phyloP scores from a whole-genome alignment of 805 yeast species.

The Teunomyces stri region DNA sequence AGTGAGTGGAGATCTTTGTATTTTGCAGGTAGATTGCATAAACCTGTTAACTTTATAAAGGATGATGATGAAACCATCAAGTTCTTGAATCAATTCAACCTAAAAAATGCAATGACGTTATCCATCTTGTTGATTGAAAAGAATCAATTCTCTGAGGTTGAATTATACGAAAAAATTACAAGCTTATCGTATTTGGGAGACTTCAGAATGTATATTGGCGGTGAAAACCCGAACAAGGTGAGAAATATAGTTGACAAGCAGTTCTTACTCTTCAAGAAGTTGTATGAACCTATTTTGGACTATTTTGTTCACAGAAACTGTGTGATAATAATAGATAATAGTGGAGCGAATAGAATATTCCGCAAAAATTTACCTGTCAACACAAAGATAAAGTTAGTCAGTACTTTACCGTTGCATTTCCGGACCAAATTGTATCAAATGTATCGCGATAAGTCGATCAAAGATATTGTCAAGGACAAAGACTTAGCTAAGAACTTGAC shows the following conservation, averaged over 20 bases:
- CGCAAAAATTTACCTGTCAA: conserved; percentile 18
- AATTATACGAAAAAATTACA: conserved; percentile 74
- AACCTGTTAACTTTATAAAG: conserved; percentile 78
- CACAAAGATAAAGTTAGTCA: conserved; percentile 19
- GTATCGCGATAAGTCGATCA: conserved; percentile 39
- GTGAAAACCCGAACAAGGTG: conserved; percentile 90
- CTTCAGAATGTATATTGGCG: conserved; percentile 77
- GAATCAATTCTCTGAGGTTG: conserved; percentile 50
- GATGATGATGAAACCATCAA: conserved; percentile 57
- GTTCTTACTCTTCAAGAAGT: conserved; percentile 58
- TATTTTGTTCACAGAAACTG: conserved; percentile 20
- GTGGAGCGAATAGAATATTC: conserved; percentile 11
- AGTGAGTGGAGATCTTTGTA: conserved; percentile 85
- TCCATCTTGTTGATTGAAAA: conserved; percentile 50
- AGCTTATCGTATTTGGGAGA: conserved; percentile 87
- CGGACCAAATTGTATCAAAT: conserved; percentile 21
- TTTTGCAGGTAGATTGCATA: conserved; percentile 89
- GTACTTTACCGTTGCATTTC: conserved; percentile 20
- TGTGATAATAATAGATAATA: conserved; percentile 13
- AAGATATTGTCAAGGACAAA: conserved; percentile 42
- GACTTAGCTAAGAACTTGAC: conserved; percentile 32
- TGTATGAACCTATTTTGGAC: conserved; percentile 64
- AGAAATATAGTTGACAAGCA: conserved; percentile 82
- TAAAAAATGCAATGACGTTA: conserved; percentile 72
- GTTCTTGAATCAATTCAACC: conserved; percentile 70